Percentiles rank a stretch among this genome's conserved stretches.
Conservation (phyloP, 805 yeast genomes). For the Komagataella ulmi region DNA sequence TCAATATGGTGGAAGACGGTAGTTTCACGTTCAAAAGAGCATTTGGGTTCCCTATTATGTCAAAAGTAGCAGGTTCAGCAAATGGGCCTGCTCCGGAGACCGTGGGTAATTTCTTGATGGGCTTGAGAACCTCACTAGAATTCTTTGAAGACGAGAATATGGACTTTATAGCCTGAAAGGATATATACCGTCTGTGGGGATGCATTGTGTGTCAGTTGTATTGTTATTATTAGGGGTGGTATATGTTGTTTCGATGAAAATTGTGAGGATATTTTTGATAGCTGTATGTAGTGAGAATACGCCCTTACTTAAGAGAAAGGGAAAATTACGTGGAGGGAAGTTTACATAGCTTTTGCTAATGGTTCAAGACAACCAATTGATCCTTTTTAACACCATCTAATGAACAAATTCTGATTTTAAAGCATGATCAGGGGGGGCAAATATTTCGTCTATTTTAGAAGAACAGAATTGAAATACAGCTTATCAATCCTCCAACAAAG, state of each 20-base stretch:
- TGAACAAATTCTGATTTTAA: neutral
- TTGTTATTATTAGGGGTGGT: neutral
- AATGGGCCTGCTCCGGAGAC: slow-evolving; percentile 33
- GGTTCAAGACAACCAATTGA: neutral
- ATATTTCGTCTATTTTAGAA: neutral
- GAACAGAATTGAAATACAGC: neutral
- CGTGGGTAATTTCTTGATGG: slow-evolving; percentile 16
- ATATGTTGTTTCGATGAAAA: neutral
- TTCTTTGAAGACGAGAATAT: neutral
- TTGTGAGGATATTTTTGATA: neutral
- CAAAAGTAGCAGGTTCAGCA: slow-evolving; percentile 26
- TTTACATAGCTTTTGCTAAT: neutral
- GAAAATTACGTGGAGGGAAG: neutral
- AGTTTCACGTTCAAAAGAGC: slow-evolving; percentile 27
- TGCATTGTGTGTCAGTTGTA: neutral
- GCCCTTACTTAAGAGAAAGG: neutral
- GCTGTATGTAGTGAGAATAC: neutral
- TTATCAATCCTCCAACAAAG: slow-evolving; percentile 29
- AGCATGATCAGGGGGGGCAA: neutral
- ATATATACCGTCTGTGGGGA: neutral
- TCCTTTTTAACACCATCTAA: neutral
- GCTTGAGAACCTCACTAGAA: slow-evolving; percentile 3
- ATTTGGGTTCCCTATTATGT: slow-evolving; percentile 24
- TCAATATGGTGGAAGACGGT: slow-evolving; percentile 26
- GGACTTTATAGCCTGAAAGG: slow-evolving; percentile 2